Evolutionary conservation across 139 green algal genomes (phyloP), one percentile per base, ranked within the genome.

Genomic region (Tetradesmus obliquus): DNA sequence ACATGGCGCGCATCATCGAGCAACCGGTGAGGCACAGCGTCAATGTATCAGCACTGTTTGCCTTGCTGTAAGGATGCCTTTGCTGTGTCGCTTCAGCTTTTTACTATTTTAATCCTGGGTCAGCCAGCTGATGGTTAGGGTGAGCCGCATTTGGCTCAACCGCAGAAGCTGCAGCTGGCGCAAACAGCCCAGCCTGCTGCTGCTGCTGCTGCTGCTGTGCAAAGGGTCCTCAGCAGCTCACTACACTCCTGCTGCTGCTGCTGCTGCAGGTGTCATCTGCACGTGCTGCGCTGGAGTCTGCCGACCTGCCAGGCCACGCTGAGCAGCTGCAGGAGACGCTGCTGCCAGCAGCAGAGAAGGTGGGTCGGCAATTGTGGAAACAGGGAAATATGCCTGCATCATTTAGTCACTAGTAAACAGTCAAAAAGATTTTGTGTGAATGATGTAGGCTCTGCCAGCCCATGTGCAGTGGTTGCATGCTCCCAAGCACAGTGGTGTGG

Each of bases 1-100:
- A 84, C 74, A 91, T 91, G 87, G 87, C 87, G 10, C 45, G 87
- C 8, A 55, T 82, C 51, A 71, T 91, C 22, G 87, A 91, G 87
- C 20, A 91, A 57, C 87, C 87, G 74, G 87, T 91, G 55, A 86
- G 87, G 24, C 2, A 20, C 19, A 17, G 2, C 9, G 62, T 45
- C 32, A 17, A 10, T 58, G 12, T 1, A 88, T 17, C 54, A 87
- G 19, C n/a, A 60, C 13, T 19, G 8, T 53, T 53, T 9, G 15
- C 5, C 8, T 20, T 83, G 13, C 4, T 5, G 24, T 3, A 81
- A 20, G 12, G 19, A 53, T 22, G 22, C 72, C 1, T 12, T 3
- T 51, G 72, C 22, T 81, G 72, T 12, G 32, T 81, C 32, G 32
- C 32, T 45, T 45, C 32, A 45, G 32, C 32, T 45, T 45, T 45